Base-by-base conservation (phyloP, 2,329 filamentous ascomycete species). In the Claviceps pazoutovae region DNA sequence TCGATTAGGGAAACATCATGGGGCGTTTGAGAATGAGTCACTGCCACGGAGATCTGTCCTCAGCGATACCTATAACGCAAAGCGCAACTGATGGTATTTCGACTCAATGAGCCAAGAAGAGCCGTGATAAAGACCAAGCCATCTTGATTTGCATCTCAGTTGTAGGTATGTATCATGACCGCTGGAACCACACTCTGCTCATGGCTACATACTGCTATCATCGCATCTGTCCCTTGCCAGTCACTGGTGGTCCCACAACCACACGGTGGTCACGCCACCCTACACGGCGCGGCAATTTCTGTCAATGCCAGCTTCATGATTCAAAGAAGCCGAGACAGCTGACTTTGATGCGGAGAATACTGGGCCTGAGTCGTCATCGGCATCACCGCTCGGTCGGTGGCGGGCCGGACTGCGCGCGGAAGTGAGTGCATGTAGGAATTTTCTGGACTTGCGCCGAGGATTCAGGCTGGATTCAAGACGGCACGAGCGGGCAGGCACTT, bases 231-330 rank as follows among this genome's bases (percentile, higher is more conserved):
- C 17, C 34, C 3, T 34, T 46, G 23, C 21, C 23, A 8, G 42
- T 21, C 42, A 30, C n/a, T 30, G 36, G 42, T 51, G 46, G 46
- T 43, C 26, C 52, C 52, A 49, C 52, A 13, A 46, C 36, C 44
- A 39, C 36, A 17, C 26, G 49, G 37, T 16, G 6, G 45, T 54
- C 52, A 49, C 36, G 52, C 46, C 52, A 51, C 39, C 13, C 5
- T 13, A 26, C 26, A 21, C 26, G 7, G 21, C 21, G 9, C 17
- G 5, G 19, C 23, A 30, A n/a, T 16, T 44, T 26, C 9, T 44
- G 8, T 21, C 19, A 16, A 34, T 34, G 30, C 30, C 30, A 11
- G 30, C 30, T 34, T 11, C 38, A 41, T 8, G 38, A 41, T 41
- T 41, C 38, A 41, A 41, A 41, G 16, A n/a, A n/a, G 38, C 17